phyloP scores from a whole-genome alignment of 495 filamentous ascomycete genomes.

The Hypoxylon fuscum region DNA sequence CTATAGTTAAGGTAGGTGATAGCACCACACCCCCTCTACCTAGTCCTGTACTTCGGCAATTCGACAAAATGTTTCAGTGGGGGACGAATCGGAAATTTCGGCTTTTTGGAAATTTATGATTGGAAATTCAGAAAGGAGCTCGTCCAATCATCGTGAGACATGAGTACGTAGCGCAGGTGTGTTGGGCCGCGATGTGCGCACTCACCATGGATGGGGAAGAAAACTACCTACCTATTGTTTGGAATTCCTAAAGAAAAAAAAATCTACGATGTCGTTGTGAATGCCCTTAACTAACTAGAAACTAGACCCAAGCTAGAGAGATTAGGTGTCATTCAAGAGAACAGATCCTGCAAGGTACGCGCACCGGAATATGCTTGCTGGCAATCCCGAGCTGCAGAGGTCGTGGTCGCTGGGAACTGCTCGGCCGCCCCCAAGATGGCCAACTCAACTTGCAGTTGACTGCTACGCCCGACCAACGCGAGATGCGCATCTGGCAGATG shows the following conservation, averaged over 20 bases:
- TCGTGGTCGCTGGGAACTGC: conserved; percentile 10
- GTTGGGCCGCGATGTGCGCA: conserved; percentile 15
- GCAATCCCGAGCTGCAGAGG: conserved; percentile 21
- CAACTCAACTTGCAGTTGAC: conserved; percentile 16
- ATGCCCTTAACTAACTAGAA: no score
- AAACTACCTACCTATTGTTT: neutral
- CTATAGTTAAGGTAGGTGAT: conserved; percentile 24
- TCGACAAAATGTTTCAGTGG: neutral
- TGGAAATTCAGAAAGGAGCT: conserved; percentile 11
- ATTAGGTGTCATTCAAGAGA: conserved; percentile 27
- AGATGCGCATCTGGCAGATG: conserved; percentile 8
- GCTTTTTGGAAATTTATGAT: conserved; percentile 18
- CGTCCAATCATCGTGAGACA: neutral
- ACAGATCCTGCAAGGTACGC: conserved; percentile 37
- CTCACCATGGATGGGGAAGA: neutral
- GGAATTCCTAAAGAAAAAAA: neutral
- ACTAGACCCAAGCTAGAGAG: conserved; percentile 4
- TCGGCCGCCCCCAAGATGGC: conserved; percentile 10
- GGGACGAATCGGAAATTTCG: conserved; percentile 37
- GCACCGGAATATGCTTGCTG: conserved; percentile 18
- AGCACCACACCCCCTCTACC: conserved; percentile 29
- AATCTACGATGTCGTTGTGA: no score
- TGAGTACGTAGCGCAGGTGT: conserved; percentile 9
- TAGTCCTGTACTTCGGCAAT: neutral
- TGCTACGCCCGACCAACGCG: conserved; percentile 18